Evolutionary conservation across 1,284 basidiomycete species (phyloP), one percentile per base, ranked within the genome.

Genomic region (Malassezia sympodialis): DNA sequence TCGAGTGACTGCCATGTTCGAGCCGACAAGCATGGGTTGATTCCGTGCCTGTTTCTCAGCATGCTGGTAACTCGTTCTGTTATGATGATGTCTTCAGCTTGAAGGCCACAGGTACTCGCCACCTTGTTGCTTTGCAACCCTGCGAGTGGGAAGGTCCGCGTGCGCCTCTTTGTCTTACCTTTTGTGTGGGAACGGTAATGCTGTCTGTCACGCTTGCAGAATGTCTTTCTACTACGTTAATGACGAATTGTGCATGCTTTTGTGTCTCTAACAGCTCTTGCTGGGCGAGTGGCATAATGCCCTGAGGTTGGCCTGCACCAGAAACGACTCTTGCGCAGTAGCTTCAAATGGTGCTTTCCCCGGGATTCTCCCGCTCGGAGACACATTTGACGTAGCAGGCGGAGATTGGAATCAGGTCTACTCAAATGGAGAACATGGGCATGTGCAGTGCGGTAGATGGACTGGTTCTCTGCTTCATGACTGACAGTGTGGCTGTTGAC

Each of bases 121-220:
- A 37, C 44, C 54, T 47, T 40, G 46, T 41, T 57, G 37, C 31
- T n/a, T 34, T 53, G 52, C 61, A 62, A 47, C n/a, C 40, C 51
- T 59, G 67, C 68, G 68, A 69, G 68, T 69, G 68, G 68, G 68
- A 69, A 69, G 68, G 68, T 69, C 68, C 68, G 68, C 68, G 66
- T 66, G 66, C 67, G 65, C 67, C 67, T 69, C 64, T 61, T 60
- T 50, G 58, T 61, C 62, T 61, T 62, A 58, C 34, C 31, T 46
- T 11, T 30, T 41, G 24, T 42, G 49, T 32, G 31, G 43, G 47
- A 42, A 14, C 41, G 26, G 19, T 7, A 4, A 28, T 15, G 24
- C 7, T 4, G 41, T 21, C 5, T 4, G 12, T 28, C 15, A 23
- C 19, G 19, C 37, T 21, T 2, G 19, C 19, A 39, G 37, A 39